Evolutionary conservation across 345 rosid species (phyloP).

Genomic region (Tarenaya hassleriana): DNA sequence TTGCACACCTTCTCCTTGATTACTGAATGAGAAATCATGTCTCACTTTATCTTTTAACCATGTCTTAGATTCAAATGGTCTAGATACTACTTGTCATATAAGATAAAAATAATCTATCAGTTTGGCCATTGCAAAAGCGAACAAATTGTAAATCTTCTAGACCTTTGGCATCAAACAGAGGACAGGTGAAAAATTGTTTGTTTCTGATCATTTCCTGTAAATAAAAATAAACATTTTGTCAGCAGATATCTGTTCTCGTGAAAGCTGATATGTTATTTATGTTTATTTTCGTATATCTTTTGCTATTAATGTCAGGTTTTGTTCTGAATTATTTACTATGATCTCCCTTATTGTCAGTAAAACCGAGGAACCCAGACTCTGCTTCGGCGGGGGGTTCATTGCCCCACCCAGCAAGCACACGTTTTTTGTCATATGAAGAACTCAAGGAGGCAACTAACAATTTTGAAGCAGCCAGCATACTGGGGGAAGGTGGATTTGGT

Average conservation of each 20-base stretch:
- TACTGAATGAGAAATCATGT: too few relatives aligned
- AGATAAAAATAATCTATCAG: conserved; percentile 8
- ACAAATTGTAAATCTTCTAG: too few relatives aligned
- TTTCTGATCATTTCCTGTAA: not conserved
- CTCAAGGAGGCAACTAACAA: conserved; percentile 91
- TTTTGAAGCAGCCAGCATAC: conserved; percentile 74
- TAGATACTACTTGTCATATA: not conserved
- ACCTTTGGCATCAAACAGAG: conserved; percentile 13
- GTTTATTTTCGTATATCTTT: not conserved
- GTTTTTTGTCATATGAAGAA: conserved; percentile 89
- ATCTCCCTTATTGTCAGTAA: conserved; percentile 38
- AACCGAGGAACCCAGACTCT: conserved; percentile 46
- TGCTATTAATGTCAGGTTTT: not conserved
- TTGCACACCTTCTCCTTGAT: too few relatives aligned
- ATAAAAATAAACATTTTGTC: too few relatives aligned
- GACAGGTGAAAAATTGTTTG: not conserved
- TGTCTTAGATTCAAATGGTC: not conserved
- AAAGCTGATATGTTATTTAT: conserved; percentile 1
- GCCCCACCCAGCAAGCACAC: conserved; percentile 79
- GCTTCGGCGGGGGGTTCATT: conserved; percentile 54
- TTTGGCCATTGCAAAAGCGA: conserved; percentile 5
- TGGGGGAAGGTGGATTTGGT: conserved; percentile 99
- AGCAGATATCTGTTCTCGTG: too few relatives aligned
- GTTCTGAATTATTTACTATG: not conserved
- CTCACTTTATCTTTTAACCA: too few relatives aligned